Percentiles rank a stretch among this genome's conserved stretches.
Conservation (phyloP, 169 alveolate species). For the Cryptosporidium viatorum region DNA sequence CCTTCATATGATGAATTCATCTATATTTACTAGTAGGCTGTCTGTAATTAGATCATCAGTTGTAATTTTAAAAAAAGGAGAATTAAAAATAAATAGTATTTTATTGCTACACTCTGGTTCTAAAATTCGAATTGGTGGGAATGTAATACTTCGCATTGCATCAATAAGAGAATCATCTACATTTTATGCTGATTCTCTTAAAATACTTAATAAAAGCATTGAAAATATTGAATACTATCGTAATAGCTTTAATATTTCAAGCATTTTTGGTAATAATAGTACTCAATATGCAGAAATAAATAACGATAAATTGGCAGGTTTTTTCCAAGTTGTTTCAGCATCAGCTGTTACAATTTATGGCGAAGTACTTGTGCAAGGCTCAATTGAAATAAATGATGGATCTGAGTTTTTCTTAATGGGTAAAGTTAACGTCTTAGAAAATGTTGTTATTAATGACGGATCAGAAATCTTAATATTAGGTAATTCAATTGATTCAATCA, state of each 20-base stretch:
- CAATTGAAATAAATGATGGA: slow-evolving; percentile 55
- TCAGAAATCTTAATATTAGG: slow-evolving; percentile 21
- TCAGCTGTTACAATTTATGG: slow-evolving; percentile 10
- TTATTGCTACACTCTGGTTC: slow-evolving; percentile 46
- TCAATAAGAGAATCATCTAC: slow-evolving; percentile 56
- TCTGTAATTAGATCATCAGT: slow-evolving; percentile 55
- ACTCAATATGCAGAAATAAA: neutral
- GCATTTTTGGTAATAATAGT: neutral
- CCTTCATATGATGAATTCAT: slow-evolving; percentile 46
- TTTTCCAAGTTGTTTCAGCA: slow-evolving; percentile 52
- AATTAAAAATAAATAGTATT: slow-evolving; percentile 4
- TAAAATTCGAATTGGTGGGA: slow-evolving; percentile 9
- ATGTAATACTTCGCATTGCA: slow-evolving; percentile 1
- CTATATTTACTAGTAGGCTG: slow-evolving; percentile 24
- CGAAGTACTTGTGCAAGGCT: neutral
- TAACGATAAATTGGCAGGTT: neutral
- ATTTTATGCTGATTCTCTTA: slow-evolving; percentile 10
- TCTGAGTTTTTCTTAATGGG: slow-evolving; percentile 43
- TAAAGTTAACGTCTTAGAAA: neutral
- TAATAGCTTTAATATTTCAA: neutral
- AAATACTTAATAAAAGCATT: neutral
- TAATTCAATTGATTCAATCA: neutral
- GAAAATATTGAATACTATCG: neutral
- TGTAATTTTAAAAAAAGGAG: slow-evolving; percentile 19
- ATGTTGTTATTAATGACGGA: slow-evolving; percentile 46